Evolutionary conservation across 2,329 filamentous ascomycete species (phyloP).

Genomic region (Microcyclospora pomicola): DNA sequence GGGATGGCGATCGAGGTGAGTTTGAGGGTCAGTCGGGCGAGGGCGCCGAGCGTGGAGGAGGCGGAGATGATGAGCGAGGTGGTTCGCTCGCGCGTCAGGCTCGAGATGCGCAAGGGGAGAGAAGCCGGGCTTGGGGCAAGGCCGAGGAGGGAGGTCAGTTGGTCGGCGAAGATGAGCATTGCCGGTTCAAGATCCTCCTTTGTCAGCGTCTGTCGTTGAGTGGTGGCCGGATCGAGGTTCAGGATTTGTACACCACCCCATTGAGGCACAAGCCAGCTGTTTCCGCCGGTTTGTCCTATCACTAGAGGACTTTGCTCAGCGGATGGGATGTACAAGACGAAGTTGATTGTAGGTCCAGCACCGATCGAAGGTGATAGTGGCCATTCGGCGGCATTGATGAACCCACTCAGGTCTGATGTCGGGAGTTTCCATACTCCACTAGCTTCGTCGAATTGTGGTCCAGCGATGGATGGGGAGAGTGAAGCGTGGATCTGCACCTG

Average conservation of each 20-base stretch:
- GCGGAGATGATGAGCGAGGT: slow-evolving; percentile 77
- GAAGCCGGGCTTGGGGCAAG: slow-evolving; percentile 65
- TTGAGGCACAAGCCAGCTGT: slow-evolving; percentile 88
- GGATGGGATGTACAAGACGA: slow-evolving; percentile 78
- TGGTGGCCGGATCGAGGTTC: slow-evolving; percentile 26
- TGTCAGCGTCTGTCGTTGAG: slow-evolving; percentile 37
- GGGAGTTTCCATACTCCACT: slow-evolving; percentile 53
- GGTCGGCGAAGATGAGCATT: slow-evolving; percentile 79
- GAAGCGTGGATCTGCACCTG: slow-evolving; percentile 87
- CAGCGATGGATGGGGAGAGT: slow-evolving; percentile 47
- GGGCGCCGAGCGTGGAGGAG: slow-evolving; percentile 83
- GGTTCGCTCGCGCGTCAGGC: slow-evolving; percentile 71
- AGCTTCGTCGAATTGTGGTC: slow-evolving; percentile 40
- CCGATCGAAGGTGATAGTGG: slow-evolving; percentile 89
- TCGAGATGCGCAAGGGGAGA: slow-evolving; percentile 70
- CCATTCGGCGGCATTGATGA: slow-evolving; percentile 98
- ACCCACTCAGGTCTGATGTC: slow-evolving; percentile 80
- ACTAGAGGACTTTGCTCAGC: slow-evolving; percentile 47
- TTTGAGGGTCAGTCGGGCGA: slow-evolving; percentile 71
- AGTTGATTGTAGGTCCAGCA: slow-evolving; percentile 85
- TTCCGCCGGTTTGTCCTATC: slow-evolving; percentile 46
- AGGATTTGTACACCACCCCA: slow-evolving; percentile 74
- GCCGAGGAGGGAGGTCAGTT: slow-evolving; percentile 76
- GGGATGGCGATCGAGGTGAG: slow-evolving; percentile 88
- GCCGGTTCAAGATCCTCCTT: slow-evolving; percentile 58